Percentiles rank a stretch among this genome's conserved stretches.
Evolutionary conservation across 2,329 filamentous ascomycete species (phyloP).

Genomic region (Byssothecium circinans): DNA sequence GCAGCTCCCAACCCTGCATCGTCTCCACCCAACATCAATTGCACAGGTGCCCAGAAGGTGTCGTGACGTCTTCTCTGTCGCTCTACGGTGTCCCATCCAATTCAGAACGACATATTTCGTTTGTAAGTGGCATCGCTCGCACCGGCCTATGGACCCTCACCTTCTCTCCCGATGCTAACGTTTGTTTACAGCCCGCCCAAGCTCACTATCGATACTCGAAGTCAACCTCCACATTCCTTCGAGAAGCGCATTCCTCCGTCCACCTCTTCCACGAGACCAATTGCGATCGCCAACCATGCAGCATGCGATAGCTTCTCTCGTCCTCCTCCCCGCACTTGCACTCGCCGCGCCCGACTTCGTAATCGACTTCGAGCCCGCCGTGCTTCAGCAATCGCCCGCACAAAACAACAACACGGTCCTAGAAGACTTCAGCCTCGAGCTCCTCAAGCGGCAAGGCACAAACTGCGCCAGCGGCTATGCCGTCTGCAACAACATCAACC

Average conservation of each 20-base stretch:
- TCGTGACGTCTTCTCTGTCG: too few species aligned
- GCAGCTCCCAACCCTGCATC: too few species aligned
- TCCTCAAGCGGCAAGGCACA: conserved; percentile 42
- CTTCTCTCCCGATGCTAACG: too few species aligned
- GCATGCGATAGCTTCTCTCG: conserved; percentile 21
- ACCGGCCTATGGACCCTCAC: too few species aligned
- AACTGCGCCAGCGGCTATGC: conserved; percentile 57
- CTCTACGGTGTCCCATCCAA: too few species aligned
- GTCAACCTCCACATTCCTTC: conserved; percentile 12
- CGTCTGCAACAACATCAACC: conserved; percentile 56
- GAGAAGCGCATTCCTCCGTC: conserved; percentile 21
- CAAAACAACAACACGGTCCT: conserved; percentile 29
- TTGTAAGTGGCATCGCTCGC: too few species aligned
- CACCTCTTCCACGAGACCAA: conserved; percentile 4
- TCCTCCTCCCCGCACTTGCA: conserved; percentile 33
- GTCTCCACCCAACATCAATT: too few species aligned
- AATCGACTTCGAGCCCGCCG: conserved; percentile 35
- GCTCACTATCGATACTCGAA: conserved; percentile 11
- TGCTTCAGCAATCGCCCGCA: conserved; percentile 22
- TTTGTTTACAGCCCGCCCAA: conserved; percentile 16
- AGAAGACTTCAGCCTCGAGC: conserved; percentile 24
- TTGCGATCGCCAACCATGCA: conserved; percentile 28
- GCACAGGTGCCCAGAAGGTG: too few species aligned
- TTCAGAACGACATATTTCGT: too few species aligned
- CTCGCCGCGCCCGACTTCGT: conserved; percentile 31